These are phyloP conservation scores for Fusarium xylarioides DNA, from an alignment of 2,329 filamentous ascomycete species.

Conservation along the genomic window DNA sequence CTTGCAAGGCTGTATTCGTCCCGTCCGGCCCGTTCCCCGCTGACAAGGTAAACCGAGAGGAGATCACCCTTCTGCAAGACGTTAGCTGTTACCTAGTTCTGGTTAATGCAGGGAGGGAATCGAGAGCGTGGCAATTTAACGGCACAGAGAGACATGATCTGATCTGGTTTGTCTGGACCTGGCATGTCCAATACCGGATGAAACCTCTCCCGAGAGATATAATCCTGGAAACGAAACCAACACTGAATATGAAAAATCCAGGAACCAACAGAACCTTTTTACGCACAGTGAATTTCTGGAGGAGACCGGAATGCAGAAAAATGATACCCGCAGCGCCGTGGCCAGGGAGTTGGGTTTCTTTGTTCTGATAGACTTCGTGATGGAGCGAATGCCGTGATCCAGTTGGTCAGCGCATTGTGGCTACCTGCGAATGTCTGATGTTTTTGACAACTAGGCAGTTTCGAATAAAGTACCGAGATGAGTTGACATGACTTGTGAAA, in stretches of 20 bases:
- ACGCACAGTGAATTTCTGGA: not conserved
- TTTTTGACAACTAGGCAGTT: not conserved
- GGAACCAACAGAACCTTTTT: slow-evolving; percentile 19
- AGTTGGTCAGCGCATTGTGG: slow-evolving; percentile 17
- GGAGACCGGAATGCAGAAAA: slow-evolving; percentile 1
- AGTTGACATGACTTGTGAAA: slow-evolving; percentile 10
- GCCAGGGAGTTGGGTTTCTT: slow-evolving; percentile 31
- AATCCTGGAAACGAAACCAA: slow-evolving; percentile 4
- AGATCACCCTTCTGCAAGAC: not conserved
- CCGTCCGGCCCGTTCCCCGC: slow-evolving; percentile 31
- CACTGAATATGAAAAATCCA: not conserved
- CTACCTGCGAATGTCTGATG: not conserved
- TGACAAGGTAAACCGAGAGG: slow-evolving; percentile 9
- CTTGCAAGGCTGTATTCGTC: slow-evolving; percentile 18
- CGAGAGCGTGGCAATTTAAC: slow-evolving; percentile 7
- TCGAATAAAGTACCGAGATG: slow-evolving; percentile 1
- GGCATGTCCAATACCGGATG: slow-evolving; percentile 1
- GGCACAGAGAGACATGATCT: slow-evolving; percentile 26
- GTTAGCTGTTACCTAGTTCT: not conserved
- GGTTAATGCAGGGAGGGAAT: slow-evolving; percentile 9
- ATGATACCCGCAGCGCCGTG: slow-evolving; percentile 21
- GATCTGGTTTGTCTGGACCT: not conserved
- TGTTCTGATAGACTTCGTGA: slow-evolving; percentile 16
- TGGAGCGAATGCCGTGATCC: not conserved
- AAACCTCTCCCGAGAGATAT: not conserved